These are phyloP conservation scores for Arthroderma sp. DNA, from an alignment of 2,329 filamentous ascomycete genomes.

Conservation along the genomic window DNA sequence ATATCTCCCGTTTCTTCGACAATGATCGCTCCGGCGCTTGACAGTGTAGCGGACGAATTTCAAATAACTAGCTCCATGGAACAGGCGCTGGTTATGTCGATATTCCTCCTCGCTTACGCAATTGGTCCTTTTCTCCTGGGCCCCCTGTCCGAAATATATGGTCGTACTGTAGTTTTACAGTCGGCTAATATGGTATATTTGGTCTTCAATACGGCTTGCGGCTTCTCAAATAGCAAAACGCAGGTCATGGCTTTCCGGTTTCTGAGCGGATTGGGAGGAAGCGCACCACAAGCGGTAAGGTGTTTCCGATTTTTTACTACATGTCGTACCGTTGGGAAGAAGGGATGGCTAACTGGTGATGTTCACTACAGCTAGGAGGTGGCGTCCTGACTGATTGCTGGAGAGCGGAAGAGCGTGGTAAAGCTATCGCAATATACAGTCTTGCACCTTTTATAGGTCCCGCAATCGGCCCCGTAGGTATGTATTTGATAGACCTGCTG, in stretches of 20 bases:
- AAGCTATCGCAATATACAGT: conserved; percentile 49
- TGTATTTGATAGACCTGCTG: background rate
- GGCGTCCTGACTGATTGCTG: conserved; percentile 46
- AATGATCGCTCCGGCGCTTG: conserved; percentile 43
- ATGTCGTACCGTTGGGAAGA: background rate
- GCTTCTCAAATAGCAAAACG: conserved; percentile 38
- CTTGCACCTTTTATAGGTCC: conserved; percentile 53
- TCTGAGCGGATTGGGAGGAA: conserved; percentile 45
- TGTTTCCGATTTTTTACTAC: background rate
- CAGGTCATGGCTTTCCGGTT: conserved; percentile 48
- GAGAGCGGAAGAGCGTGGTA: conserved; percentile 47
- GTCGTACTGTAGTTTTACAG: conserved; percentile 42
- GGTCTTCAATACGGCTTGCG: conserved; percentile 48
- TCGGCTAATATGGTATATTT: conserved; percentile 42
- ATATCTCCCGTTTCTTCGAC: conserved; percentile 51
- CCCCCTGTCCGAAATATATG: conserved; percentile 44
- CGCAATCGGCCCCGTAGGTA: conserved; percentile 47
- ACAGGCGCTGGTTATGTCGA: conserved; percentile 38
- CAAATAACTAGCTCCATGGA: conserved; percentile 35
- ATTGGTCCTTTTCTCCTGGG: conserved; percentile 40
- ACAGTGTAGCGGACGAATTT: conserved; percentile 41
- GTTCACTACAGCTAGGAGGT: conserved; percentile 27
- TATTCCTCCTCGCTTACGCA: conserved; percentile 43
- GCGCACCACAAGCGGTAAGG: conserved; percentile 40
- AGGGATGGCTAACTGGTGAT: background rate